Evolutionary conservation across 208 protist species (phyloP).

Genomic region (Trypanosoma boissoni): DNA sequence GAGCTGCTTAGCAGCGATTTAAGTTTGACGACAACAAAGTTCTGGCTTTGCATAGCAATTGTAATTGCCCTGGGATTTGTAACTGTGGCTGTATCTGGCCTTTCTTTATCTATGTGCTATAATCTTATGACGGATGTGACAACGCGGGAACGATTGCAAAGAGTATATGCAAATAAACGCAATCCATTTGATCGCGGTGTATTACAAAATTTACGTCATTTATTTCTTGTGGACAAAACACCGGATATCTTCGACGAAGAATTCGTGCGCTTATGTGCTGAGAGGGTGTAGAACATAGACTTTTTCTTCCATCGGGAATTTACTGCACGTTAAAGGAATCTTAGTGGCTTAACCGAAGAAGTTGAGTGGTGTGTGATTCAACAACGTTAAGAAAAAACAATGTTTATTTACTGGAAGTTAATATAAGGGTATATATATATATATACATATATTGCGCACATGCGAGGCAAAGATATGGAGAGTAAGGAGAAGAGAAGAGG

Average conservation of each 20-base stretch:
- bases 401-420: background rate
- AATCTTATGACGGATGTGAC: conserved; percentile 33
- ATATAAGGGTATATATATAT: background rate
- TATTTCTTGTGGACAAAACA: conserved; percentile 35
- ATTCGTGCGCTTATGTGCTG: conserved; percentile 59
- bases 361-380: background rate
- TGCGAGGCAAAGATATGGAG: background rate
- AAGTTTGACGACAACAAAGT: background rate
- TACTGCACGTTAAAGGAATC: background rate
- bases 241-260: conserved; percentile 65
- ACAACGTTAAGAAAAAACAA: background rate
- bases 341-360: background rate
- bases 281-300: conserved; percentile 33
- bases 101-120: conserved; percentile 29
- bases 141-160: conserved; percentile 77
- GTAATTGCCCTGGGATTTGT: conserved; percentile 28
- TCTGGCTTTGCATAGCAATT: conserved; percentile 6
- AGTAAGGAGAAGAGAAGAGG: background rate
- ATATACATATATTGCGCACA: background rate
- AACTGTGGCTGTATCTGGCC: conserved; percentile 15
- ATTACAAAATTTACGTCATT: conserved; percentile 50
- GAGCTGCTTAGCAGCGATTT: background rate
- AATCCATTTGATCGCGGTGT: conserved; percentile 67
- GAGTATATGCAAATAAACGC: conserved; percentile 55
- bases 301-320: too few relatives aligned